These are phyloP conservation scores for Podospora comata DNA, from an alignment of 495 filamentous ascomycete species.

Conservation along the genomic window DNA sequence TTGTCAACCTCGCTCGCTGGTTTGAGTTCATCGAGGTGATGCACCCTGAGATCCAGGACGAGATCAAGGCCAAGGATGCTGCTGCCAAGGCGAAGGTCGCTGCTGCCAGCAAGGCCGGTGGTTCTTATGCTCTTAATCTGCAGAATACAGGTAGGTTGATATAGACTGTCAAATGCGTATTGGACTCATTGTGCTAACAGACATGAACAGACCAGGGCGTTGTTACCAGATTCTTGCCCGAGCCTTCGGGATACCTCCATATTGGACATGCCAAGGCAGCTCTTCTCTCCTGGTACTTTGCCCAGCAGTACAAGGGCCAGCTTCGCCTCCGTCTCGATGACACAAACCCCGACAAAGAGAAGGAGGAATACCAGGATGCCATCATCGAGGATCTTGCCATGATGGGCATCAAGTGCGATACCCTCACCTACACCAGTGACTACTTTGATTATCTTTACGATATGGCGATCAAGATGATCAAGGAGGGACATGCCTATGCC, in stretches of 20 bases:
- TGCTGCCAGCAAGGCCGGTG: conserved; percentile 76
- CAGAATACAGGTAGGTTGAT: conserved; percentile 54
- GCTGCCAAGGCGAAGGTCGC: conserved; percentile 66
- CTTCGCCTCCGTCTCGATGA: conserved; percentile 86
- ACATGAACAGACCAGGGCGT: conserved; percentile 67
- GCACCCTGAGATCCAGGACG: conserved; percentile 63
- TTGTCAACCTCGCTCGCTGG: conserved; percentile 83
- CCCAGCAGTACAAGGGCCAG: conserved; percentile 80
- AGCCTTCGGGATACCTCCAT: conserved; percentile 94
- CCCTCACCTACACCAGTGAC: conserved; percentile 75
- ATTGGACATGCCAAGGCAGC: conserved; percentile 94
- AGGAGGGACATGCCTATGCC: conserved; percentile 80
- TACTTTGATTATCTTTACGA: conserved; percentile 89
- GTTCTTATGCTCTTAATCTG: conserved; percentile 85
- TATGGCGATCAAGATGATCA: conserved; percentile 72
- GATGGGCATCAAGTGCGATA: conserved; percentile 83
- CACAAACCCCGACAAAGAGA: conserved; percentile 91
- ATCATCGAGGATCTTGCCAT: conserved; percentile 82
- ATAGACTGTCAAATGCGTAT: background rate
- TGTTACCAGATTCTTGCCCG: conserved; percentile 89
- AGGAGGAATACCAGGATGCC: conserved; percentile 84
- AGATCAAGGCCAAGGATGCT: conserved; percentile 56
- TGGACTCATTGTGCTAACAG: background rate
- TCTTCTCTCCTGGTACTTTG: conserved; percentile 90
- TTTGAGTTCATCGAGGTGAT: conserved; percentile 80